Conservation (phyloP, 441 rosid genomes). For the Euphorbia schlechtendalii region DNA sequence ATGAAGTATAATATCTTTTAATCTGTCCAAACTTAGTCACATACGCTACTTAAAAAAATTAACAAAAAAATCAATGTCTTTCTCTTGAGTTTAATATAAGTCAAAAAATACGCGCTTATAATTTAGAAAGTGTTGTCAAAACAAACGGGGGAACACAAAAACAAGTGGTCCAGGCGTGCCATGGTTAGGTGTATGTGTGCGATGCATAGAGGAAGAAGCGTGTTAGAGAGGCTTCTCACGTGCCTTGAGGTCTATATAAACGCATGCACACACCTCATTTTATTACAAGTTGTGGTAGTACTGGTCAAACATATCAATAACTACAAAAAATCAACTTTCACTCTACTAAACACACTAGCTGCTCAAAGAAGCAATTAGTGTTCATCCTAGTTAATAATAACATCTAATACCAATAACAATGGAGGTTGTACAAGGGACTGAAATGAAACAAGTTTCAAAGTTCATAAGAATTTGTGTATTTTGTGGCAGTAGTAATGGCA, state of each 20-base stretch:
- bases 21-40: no score
- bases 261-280: no score
- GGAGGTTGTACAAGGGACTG: slow-evolving; percentile 42
- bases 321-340: slow-evolving; percentile 7
- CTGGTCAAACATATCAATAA: no score
- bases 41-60: no score
- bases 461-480: slow-evolving; percentile 91
- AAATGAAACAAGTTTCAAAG: slow-evolving; percentile 47
- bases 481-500: slow-evolving; percentile 97
- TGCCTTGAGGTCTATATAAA: slow-evolving; percentile 44
- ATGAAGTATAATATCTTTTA: no score
- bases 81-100: no score
- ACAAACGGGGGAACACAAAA: not conserved
- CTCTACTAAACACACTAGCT: not conserved
- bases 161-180: slow-evolving; percentile 47
- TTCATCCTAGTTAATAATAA: no score
- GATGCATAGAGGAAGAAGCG: slow-evolving; percentile 27
- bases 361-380: not conserved
- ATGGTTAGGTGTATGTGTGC: slow-evolving; percentile 33
- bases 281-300: no score
- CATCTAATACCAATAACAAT: no score
- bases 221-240: slow-evolving; percentile 52
- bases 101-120: no score
- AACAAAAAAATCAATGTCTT: no score
- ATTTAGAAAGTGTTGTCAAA: no score